phyloP scores from a whole-genome alignment of 352 stramenopile species.

The Phytophthora pluvialis region DNA sequence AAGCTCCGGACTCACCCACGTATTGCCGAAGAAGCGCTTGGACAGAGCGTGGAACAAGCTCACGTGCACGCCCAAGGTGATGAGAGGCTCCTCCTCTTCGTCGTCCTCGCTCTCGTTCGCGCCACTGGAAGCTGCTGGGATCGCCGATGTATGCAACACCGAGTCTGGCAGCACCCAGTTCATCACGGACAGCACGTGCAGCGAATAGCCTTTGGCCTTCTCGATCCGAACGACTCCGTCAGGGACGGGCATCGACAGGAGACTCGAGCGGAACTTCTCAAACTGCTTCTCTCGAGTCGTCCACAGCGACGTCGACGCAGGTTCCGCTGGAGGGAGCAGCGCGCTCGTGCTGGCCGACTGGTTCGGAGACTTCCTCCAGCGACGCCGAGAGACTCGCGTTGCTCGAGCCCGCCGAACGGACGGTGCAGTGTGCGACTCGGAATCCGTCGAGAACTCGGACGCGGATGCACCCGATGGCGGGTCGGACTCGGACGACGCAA shows the following conservation, averaged over 20 bases:
- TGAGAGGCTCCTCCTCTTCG: conserved; percentile 51
- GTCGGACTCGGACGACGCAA: conserved; percentile 23
- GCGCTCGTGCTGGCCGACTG: conserved; percentile 11
- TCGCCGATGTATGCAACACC: conserved; percentile 43
- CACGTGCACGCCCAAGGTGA: conserved; percentile 83
- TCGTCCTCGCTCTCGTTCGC: conserved; percentile 43
- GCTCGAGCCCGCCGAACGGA: conserved; percentile 19
- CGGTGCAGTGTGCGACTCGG: conserved; percentile 10
- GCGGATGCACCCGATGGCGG: conserved; percentile 20
- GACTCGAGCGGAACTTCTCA: conserved; percentile 72
- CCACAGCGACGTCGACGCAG: conserved; percentile 52
- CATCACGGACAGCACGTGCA: conserved; percentile 70
- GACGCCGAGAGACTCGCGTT: conserved; percentile 22
- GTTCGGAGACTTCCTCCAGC: conserved; percentile 17
- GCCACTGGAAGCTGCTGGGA: conserved; percentile 21
- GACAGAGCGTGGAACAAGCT: conserved; percentile 89
- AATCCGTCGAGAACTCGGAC: conserved; percentile 24
- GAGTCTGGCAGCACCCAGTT: conserved; percentile 73
- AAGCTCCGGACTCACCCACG: conserved; percentile 85
- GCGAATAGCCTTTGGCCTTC: conserved; percentile 64
- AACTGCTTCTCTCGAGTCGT: conserved; percentile 72
- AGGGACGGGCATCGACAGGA: conserved; percentile 73
- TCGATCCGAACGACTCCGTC: conserved; percentile 53
- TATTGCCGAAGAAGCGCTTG: conserved; percentile 94
- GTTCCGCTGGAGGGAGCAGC: conserved; percentile 26